Evolutionary conservation across 768 basidiomycete genomes (phyloP).

Genomic region (Collybia sordida): DNA sequence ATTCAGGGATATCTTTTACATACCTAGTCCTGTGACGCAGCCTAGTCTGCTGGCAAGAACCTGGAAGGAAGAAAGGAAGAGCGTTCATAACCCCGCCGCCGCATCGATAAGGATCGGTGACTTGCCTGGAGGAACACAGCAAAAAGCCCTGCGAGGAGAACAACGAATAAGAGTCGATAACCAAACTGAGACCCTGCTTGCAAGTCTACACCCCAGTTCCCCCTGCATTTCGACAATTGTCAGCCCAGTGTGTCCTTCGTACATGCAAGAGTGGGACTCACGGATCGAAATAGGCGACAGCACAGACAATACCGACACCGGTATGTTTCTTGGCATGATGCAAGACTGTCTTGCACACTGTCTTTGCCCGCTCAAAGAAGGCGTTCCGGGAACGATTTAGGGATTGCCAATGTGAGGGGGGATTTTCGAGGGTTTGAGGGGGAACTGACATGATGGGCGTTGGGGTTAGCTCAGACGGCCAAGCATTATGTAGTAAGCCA

Average conservation of each 20-base stretch:
- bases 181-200: slow-evolving; percentile 86
- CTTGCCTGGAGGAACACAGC: slow-evolving; percentile 80
- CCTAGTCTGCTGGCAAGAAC: slow-evolving; percentile 80
- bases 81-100: neutral
- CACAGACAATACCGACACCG: slow-evolving; percentile 84
- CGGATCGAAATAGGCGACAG: slow-evolving; percentile 90
- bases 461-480: slow-evolving; percentile 9
- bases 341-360: slow-evolving; percentile 28
- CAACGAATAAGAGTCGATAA: slow-evolving; percentile 82
- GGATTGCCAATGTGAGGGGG: neutral
- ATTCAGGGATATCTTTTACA: slow-evolving; percentile 12
- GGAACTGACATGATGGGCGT: slow-evolving; percentile 26
- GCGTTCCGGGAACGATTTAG: slow-evolving; percentile 1
- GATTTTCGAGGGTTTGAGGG: slow-evolving; percentile 6
- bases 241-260: neutral
- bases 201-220: slow-evolving; percentile 90
- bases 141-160: slow-evolving; percentile 79
- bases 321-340: slow-evolving; percentile 64
- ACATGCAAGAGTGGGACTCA: slow-evolving; percentile 34
- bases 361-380: slow-evolving; percentile 25
- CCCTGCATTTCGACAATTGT: slow-evolving; percentile 34
- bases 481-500: slow-evolving; percentile 27
- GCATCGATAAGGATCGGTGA: neutral
- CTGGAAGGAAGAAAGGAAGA: slow-evolving; percentile 29
- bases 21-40: slow-evolving; percentile 78